Evolutionary conservation across 805 yeast genomes (phyloP), one percentile per base, ranked within the genome.

Genomic region (Cyberlindnera euphorbiiphila): DNA sequence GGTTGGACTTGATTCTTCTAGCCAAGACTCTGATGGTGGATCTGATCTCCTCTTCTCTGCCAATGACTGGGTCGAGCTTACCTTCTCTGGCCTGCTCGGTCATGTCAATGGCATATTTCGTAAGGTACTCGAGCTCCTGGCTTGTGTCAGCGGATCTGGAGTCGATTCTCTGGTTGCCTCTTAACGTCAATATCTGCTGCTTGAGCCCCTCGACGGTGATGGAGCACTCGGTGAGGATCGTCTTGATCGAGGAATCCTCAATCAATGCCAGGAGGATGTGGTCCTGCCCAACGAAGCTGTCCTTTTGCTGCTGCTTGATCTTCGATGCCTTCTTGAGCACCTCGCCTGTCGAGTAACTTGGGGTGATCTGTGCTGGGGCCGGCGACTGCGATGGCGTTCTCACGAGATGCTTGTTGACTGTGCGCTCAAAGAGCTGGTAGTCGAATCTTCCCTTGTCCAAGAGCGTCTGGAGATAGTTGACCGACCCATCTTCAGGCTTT

Each of bases 1-100:
- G 96, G 59, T 93, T 93, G 6, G 97, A 89, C 65, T 93, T 93
- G 28, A 95, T 85, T 66, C 98, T 79, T 68, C 98, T 82, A n/a
- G 98, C 89, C 43, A 93, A 71, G 4, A 93, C 96, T 45, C 98
- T 76, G 42, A 93, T 91, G 22, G 96, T 86, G 49, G 97, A 75
- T 66, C 98, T 77, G 50, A 93, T 93, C 66, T 93, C 98, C 64
- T 93, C 98, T 62, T 93, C 98, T 68, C 98, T 84, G 39, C 98
- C 98, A 58, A 93, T 93, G 29, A 93, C 98, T 4, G 98, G 98
- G 63, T 93, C 98, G 42, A 93, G 78, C 60, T 85, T 87, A 57
- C 98, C 98, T 57, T 84, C 81, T 48, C 94, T 72, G 9, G 98
- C 98, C 60, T 78, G 79, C 53, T 86, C 94, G 2, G 98, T 93